Evolutionary conservation across 345 rosid genomes (phyloP).

Genomic region (Salix exigua): DNA sequence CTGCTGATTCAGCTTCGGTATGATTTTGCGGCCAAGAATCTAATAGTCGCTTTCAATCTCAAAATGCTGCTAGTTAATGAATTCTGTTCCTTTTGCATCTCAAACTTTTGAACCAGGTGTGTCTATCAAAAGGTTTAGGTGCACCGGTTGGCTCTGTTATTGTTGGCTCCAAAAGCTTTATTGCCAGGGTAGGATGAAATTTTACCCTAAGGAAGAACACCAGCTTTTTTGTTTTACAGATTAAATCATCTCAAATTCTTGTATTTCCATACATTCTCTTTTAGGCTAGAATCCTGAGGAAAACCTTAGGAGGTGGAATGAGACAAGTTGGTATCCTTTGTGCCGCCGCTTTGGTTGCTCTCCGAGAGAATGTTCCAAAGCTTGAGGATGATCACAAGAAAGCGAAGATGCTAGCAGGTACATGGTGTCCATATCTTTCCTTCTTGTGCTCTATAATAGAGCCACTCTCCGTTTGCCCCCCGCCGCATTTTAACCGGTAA

Average conservation of each 20-base stretch:
- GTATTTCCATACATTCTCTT: not conserved
- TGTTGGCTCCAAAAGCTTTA: slow-evolving; percentile 77
- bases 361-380: slow-evolving; percentile 59
- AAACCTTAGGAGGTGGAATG: slow-evolving; percentile 97
- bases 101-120: slow-evolving; percentile 44
- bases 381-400: slow-evolving; percentile 79
- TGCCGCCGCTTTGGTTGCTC: slow-evolving; percentile 76
- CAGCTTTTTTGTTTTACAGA: not conserved
- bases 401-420: slow-evolving; percentile 78
- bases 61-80: not conserved
- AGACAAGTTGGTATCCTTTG: slow-evolving; percentile 82
- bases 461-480: not conserved
- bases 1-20: slow-evolving; percentile 91
- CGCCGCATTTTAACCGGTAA: too few relatives aligned
- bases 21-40: not conserved
- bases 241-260: not conserved
- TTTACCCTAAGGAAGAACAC: slow-evolving; percentile 1
- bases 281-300: slow-evolving; percentile 83
- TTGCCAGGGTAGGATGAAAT: slow-evolving; percentile 48
- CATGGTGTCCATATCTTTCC: not conserved
- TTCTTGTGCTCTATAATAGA: not conserved
- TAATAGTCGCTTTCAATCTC: not conserved
- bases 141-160: slow-evolving; percentile 93
- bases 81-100: not conserved
- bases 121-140: slow-evolving; percentile 87